These are phyloP conservation scores for Wallemia ichthyophaga DNA, from an alignment of 1,284 basidiomycete species.

Conservation along the genomic window DNA sequence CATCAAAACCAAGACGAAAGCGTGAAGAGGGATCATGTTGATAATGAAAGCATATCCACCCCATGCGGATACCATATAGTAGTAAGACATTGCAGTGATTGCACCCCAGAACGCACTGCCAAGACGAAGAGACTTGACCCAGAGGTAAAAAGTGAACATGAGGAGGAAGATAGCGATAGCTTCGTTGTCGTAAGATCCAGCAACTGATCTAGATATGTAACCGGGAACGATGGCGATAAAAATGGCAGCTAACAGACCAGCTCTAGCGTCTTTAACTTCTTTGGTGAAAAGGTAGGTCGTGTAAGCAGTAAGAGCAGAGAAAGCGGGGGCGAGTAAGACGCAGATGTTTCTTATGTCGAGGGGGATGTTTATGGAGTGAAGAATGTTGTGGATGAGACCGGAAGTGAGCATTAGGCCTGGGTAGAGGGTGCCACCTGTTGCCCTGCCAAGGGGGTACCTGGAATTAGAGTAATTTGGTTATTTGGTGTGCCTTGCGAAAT, in stretches of 20 bases:
- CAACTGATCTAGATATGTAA: conserved; percentile 95
- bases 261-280: conserved; percentile 75
- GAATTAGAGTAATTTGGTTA: conserved; percentile 8
- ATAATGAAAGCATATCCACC: conserved; percentile 99
- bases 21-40: conserved; percentile 96
- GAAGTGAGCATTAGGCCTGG: conserved; percentile 94
- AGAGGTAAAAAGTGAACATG: conserved; percentile 93
- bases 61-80: conserved; percentile 99
- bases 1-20: conserved; percentile 76
- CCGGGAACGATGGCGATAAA: conserved; percentile 95
- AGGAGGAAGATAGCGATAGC: conserved; percentile 98
- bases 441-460: conserved; percentile 80
- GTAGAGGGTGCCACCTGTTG: conserved; percentile 93
- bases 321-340: conserved; percentile 84
- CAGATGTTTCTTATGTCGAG: conserved; percentile 95
- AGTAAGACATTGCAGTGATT: conserved; percentile 80
- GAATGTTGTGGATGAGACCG: conserved; percentile 75
- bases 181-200: conserved; percentile 98
- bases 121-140: conserved; percentile 87
- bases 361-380: conserved; percentile 66
- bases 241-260: conserved; percentile 82
- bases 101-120: conserved; percentile 80
- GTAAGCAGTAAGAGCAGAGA: conserved; percentile 86
- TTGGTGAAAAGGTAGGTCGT: conserved; percentile 93
- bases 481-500: too few relatives aligned